Percentiles rank a stretch among this genome's conserved stretches.
These are phyloP conservation scores for Dillenia turbinata DNA, from an alignment of 164 flowering plant species.

Conservation along the genomic window DNA sequence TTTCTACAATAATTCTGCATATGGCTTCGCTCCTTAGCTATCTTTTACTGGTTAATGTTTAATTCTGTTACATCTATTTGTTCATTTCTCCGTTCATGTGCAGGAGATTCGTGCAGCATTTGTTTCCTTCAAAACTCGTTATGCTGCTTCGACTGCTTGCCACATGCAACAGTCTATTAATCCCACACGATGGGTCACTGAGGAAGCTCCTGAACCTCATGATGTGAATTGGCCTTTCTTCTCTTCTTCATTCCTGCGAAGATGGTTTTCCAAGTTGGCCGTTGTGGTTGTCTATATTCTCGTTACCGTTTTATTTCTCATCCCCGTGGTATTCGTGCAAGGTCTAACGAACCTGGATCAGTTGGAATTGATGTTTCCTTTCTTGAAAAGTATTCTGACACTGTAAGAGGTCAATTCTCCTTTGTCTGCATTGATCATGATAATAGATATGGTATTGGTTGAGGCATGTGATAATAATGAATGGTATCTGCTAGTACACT, in stretches of 20 bases:
- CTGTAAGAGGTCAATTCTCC: constrained; percentile 45
- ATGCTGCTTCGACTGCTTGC: constrained; percentile 66
- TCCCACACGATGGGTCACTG: constrained; percentile 81
- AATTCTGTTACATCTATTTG: constrained; percentile 3
- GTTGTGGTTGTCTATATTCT: constrained; percentile 48
- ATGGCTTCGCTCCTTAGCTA: too few relatives aligned
- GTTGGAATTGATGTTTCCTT: constrained; percentile 68
- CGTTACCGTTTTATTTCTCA: constrained; percentile 69
- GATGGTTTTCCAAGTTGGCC: constrained; percentile 71
- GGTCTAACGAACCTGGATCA: constrained; percentile 77
- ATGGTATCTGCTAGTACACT: too few relatives aligned
- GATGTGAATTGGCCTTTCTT: constrained; percentile 97
- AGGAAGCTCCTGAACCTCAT: constrained; percentile 81
- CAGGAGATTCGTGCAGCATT: constrained; percentile 88
- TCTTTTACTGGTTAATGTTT: background rate
- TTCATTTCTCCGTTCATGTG: constrained; percentile 7
- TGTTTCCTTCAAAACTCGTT: constrained; percentile 83
- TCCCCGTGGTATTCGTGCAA: constrained; percentile 84
- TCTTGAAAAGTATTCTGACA: constrained; percentile 53
- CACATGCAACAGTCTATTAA: constrained; percentile 63
- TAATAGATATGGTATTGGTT: too few relatives aligned
- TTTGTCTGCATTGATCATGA: background rate
- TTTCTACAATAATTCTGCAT: too few relatives aligned
- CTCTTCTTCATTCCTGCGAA: constrained; percentile 57
- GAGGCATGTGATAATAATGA: too few relatives aligned